A percentile compares a stretch with the other conserved stretches of the same genome.
Evolutionary conservation across 192 early-diverging fungal species (phyloP).

Genomic region (Umbelopsis sp.): DNA sequence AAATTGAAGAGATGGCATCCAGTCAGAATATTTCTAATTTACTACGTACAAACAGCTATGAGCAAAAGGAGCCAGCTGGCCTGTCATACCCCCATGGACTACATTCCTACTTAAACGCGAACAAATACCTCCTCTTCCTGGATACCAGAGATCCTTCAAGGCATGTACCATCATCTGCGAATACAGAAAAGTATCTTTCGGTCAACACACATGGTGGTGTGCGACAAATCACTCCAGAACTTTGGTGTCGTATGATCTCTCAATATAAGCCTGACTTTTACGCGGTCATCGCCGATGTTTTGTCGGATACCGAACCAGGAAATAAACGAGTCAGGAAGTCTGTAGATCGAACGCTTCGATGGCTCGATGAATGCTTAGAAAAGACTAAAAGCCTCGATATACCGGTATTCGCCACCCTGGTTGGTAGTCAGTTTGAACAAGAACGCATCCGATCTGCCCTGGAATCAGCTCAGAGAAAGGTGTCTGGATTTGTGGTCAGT

Average conservation of each 20-base stretch:
- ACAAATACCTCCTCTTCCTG: constrained; percentile 44
- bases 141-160: constrained; percentile 52
- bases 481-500: constrained; percentile 54
- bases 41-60: constrained; percentile 22
- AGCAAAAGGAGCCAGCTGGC: constrained; percentile 43
- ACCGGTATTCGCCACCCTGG: constrained; percentile 52
- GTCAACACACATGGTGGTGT: constrained; percentile 52
- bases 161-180: constrained; percentile 35
- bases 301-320: constrained; percentile 40
- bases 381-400: constrained; percentile 36
- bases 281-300: constrained; percentile 42
- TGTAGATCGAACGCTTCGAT: constrained; percentile 49
- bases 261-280: constrained; percentile 52
- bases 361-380: constrained; percentile 46
- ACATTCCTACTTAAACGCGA: constrained; percentile 48
- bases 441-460: constrained; percentile 50
- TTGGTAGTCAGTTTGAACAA: constrained; percentile 45
- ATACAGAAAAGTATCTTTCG: constrained; percentile 54
- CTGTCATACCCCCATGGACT: constrained; percentile 38
- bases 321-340: constrained; percentile 46
- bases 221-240: constrained; percentile 48
- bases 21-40: background rate
- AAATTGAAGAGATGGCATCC: background rate
- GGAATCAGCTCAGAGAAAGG: constrained; percentile 46
- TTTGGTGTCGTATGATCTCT: constrained; percentile 43